Percentiles rank a stretch among this genome's conserved stretches.
Conservation (phyloP, 1,139 yeast species). For the Suhomyces taliae region DNA sequence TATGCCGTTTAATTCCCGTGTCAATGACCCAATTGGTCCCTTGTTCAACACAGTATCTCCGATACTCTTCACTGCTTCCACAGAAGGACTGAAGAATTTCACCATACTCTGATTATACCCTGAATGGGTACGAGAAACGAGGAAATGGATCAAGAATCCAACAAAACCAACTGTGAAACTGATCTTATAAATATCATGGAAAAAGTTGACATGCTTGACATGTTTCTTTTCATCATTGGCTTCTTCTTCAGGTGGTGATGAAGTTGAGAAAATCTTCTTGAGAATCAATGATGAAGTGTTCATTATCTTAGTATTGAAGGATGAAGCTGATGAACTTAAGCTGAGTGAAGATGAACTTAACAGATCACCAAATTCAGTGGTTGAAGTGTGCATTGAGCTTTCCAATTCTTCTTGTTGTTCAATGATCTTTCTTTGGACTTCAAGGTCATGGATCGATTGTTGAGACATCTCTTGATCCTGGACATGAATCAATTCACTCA, state of each 20-base stretch:
- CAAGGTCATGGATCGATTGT: constrained; percentile 24
- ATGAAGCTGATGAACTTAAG: constrained; percentile 30
- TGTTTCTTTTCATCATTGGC: constrained; percentile 15
- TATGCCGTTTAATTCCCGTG: constrained; percentile 2
- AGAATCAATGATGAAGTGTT: constrained; percentile 34
- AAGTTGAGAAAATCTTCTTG: constrained; percentile 28
- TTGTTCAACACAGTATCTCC: not conserved
- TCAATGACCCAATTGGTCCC: not conserved
- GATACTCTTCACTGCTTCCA: not conserved
- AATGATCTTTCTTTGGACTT: constrained; percentile 20
- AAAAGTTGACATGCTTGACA: constrained; percentile 8
- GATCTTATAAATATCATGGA: constrained; percentile 29
- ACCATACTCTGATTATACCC: constrained; percentile 13
- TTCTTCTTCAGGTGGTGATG: constrained; percentile 7
- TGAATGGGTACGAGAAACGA: constrained; percentile 26
- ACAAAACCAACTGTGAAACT: constrained; percentile 44
- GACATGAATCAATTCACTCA: constrained; percentile 8
- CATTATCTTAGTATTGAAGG: constrained; percentile 30
- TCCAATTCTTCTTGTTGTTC: constrained; percentile 29
- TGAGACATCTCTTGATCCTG: constrained; percentile 37
- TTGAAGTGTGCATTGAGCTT: constrained; percentile 17
- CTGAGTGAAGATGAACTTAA: constrained; percentile 39
- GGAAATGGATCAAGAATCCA: constrained; percentile 40
- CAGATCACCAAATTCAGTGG: constrained; percentile 24
- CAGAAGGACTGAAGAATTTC: constrained; percentile 8